Evolutionary conservation across 2,329 filamentous ascomycete genomes (phyloP).

Genomic region (Graphiopsis chlorocephala): DNA sequence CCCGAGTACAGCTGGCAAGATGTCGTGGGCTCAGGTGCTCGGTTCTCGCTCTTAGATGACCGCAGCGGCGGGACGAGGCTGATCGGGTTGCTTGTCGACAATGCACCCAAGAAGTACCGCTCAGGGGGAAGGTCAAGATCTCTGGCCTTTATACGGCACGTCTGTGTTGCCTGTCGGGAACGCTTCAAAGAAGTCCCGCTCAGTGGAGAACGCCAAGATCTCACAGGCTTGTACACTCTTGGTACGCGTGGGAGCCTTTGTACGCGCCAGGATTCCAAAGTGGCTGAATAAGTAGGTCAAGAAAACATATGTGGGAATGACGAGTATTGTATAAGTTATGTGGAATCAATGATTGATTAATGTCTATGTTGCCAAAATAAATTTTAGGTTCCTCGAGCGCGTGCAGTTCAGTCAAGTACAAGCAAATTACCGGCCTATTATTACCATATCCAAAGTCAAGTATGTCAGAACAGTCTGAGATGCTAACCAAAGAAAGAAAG

Average conservation of each 20-base stretch:
- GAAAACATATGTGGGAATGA: too few relatives aligned
- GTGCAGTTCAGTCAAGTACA: neutral
- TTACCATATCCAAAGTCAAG: neutral
- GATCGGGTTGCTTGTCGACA: neutral
- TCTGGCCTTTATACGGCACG: neutral
- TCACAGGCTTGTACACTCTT: too few relatives aligned
- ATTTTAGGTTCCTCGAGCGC: neutral
- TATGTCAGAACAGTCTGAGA: neutral
- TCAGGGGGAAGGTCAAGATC: neutral
- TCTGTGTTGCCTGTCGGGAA: too few relatives aligned
- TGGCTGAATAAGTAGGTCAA: too few relatives aligned
- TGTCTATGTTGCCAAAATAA: neutral
- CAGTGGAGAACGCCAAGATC: too few relatives aligned
- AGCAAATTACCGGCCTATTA: neutral
- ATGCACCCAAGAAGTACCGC: neutral
- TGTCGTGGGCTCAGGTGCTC: neutral
- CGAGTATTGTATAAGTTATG: too few relatives aligned
- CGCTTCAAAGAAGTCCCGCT: too few relatives aligned
- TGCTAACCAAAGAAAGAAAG: neutral
- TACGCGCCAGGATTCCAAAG: too few relatives aligned
- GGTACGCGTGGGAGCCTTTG: neutral
- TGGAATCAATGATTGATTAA: too few relatives aligned
- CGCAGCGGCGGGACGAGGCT: too few relatives aligned
- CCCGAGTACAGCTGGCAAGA: neutral
- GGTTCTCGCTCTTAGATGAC: neutral